A percentile compares a stretch with the other conserved stretches of the same genome.
Evolutionary conservation across 2,329 filamentous ascomycete genomes (phyloP).

Genomic region (Arthrocladium fulminans): DNA sequence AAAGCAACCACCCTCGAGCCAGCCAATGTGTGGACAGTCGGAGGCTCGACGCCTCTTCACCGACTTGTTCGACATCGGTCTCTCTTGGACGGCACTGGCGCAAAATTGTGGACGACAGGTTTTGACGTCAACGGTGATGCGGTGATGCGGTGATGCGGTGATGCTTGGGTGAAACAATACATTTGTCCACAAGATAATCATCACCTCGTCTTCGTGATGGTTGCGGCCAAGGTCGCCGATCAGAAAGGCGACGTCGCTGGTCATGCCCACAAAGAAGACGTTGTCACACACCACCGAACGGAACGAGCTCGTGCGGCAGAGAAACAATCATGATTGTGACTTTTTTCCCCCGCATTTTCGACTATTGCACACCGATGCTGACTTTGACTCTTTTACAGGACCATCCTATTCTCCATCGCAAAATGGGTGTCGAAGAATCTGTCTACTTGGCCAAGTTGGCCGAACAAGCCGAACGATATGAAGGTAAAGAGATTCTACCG

Average conservation of each 20-base stretch:
- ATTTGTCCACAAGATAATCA: not conserved
- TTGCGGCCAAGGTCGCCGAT: not conserved
- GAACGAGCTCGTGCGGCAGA: not conserved
- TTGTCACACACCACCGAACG: not conserved
- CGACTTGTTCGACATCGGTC: not conserved
- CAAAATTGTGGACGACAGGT: not conserved
- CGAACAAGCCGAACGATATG: constrained; percentile 99
- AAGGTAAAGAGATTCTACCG: constrained; percentile 59
- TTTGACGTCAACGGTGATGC: constrained; percentile 2
- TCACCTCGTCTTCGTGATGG: not conserved
- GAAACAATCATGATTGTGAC: not conserved
- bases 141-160: not conserved
- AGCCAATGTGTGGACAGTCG: not conserved
- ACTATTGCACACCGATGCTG: not conserved
- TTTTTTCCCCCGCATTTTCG: not conserved
- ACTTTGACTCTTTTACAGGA: not conserved
- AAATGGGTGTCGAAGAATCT: constrained; percentile 98
- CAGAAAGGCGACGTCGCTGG: not conserved
- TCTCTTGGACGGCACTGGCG: not conserved
- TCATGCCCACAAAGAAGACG: not conserved
- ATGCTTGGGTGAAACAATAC: not conserved
- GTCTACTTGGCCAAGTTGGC: constrained; percentile 99
- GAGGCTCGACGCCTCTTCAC: not conserved
- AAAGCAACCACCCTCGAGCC: not conserved
- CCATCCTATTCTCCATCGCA: constrained; percentile 37